A percentile compares a stretch with the other conserved stretches of the same genome.
phyloP scores from a whole-genome alignment of 1,284 basidiomycete species.

The Polyporus tsugae region DNA sequence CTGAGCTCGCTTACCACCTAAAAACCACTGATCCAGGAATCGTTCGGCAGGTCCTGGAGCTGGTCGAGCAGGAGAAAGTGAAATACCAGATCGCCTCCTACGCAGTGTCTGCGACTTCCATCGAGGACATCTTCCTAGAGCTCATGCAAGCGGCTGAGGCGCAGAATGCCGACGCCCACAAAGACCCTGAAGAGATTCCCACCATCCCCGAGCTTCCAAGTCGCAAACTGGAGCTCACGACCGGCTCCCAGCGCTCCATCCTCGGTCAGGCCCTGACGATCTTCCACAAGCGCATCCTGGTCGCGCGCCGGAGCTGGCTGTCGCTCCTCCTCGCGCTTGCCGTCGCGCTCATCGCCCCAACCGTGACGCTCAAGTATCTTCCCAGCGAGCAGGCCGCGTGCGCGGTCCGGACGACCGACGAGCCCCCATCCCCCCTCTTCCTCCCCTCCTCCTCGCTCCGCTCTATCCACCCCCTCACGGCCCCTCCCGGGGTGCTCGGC shows the following conservation, averaged over 20 bases:
- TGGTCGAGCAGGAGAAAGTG: background rate
- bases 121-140: no score
- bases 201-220: background rate
- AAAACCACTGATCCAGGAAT: background rate
- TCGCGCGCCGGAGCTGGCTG: constrained; percentile 74
- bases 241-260: background rate
- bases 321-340: constrained; percentile 59
- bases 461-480: background rate
- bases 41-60: background rate
- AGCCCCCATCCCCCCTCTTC: background rate
- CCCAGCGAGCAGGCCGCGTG: background rate
- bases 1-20: background rate
- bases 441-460: background rate
- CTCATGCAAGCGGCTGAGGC: no score
- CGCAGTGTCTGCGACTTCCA: no score
- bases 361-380: background rate
- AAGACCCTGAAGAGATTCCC: background rate
- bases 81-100: background rate
- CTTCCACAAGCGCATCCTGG: constrained; percentile 74
- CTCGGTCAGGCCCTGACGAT: constrained; percentile 52
- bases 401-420: background rate
- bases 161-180: no score
- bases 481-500: background rate
- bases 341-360: constrained; percentile 56
- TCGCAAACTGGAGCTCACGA: background rate